Conservation (phyloP, 345 rosid species). For the Eucalyptus camaldulensis region DNA sequence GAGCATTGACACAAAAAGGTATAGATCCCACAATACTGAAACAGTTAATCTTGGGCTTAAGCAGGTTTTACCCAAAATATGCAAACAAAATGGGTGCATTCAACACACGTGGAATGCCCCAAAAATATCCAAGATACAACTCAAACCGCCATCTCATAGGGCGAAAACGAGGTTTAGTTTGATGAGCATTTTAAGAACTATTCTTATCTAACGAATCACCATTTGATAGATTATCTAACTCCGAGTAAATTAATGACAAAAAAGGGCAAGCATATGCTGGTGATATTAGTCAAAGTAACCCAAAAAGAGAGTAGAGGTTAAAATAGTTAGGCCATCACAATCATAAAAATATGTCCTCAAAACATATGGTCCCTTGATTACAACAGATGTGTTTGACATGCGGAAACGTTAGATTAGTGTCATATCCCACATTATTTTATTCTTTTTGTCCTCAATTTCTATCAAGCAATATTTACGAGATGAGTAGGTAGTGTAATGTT, state of each 20-base stretch:
- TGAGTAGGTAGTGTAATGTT: not conserved
- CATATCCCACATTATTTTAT: not conserved
- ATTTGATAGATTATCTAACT: not conserved
- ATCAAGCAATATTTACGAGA: not conserved
- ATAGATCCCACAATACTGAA: no score
- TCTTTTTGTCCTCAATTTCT: not conserved
- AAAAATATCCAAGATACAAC: not conserved
- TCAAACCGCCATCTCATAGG: not conserved
- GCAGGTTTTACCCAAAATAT: no score
- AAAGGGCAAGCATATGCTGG: not conserved
- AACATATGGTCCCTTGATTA: not conserved
- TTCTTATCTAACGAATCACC: not conserved
- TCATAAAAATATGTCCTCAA: not conserved
- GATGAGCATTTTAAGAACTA: not conserved
- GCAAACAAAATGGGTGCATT: no score
- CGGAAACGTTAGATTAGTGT: not conserved
- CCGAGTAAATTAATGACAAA: not conserved
- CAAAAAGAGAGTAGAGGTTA: not conserved
- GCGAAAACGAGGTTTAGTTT: not conserved
- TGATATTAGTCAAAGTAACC: not conserved
- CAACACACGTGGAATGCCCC: no score
- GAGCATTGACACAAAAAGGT: no score
- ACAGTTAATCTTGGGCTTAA: no score
- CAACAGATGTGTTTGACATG: not conserved
- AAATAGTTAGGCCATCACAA: not conserved